phyloP scores from a whole-genome alignment of 2,329 filamentous ascomycete genomes.

The Cladosporium velox region DNA sequence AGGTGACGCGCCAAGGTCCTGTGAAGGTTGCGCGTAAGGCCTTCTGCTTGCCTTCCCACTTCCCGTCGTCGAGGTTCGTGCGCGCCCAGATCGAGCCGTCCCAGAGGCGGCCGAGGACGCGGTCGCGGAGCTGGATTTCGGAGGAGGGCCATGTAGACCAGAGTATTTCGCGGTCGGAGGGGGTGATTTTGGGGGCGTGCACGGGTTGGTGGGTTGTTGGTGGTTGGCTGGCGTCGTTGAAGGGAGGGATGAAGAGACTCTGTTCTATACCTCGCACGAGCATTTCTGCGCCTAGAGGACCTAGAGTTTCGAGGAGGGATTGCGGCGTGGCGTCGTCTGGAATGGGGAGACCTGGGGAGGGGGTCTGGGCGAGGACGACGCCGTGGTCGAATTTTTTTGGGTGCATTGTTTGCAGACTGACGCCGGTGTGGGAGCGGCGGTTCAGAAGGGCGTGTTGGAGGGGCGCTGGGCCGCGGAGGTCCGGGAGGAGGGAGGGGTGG shows the following conservation, averaged over 20 bases:
- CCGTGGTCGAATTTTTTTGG: conserved; percentile 76
- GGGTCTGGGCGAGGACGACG: conserved; percentile 63
- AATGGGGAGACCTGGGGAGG: conserved; percentile 57
- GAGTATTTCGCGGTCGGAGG: conserved; percentile 63
- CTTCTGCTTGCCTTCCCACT: conserved; percentile 3
- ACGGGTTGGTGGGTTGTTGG: conserved; percentile 31
- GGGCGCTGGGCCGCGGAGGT: conserved; percentile 81
- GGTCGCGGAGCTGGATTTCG: conserved; percentile 57
- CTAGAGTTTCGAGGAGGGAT: conserved; percentile 58
- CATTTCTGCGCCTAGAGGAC: conserved; percentile 67
- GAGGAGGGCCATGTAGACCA: conserved; percentile 58
- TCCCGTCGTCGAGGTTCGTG: conserved; percentile 27
- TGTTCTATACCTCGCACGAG: conserved; percentile 66
- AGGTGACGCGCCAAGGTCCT: conserved; percentile 29
- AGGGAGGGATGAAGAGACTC: conserved; percentile 59
- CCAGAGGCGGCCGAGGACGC: conserved; percentile 70
- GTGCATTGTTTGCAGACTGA: conserved; percentile 86
- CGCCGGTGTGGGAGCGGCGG: conserved; percentile 63
- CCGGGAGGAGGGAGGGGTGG: conserved; percentile 80
- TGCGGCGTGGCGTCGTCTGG: conserved; percentile 49
- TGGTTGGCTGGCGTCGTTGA: conserved; percentile 22
- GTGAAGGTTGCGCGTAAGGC: conserved; percentile 27
- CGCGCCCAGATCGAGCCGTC: conserved; percentile 35
- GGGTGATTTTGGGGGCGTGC: conserved; percentile 73
- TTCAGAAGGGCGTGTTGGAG: conserved; percentile 80